phyloP scores from a whole-genome alignment of 164 flowering plant species.

The Vitis rupestris region DNA sequence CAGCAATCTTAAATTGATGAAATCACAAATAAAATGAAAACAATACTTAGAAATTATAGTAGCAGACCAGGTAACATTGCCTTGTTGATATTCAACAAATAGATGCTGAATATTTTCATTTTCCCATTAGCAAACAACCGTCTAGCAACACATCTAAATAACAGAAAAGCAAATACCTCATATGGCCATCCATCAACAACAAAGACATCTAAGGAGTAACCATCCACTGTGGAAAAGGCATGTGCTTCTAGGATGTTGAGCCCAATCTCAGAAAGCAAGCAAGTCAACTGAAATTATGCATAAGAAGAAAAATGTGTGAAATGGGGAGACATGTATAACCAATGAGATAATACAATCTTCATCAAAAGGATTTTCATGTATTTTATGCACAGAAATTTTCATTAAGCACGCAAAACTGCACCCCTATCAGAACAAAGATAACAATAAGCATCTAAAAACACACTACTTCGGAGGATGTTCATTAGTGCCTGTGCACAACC shows the following conservation, averaged over 20 bases:
- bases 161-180: conserved; percentile 30
- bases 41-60: not conserved
- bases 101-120: not conserved
- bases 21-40: too few relatives aligned
- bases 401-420: too few relatives aligned
- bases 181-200: conserved; percentile 60
- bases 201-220: conserved; percentile 53
- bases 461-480: too few relatives aligned
- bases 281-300: conserved; percentile 35
- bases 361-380: too few relatives aligned
- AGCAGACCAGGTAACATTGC: not conserved
- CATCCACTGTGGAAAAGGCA: conserved; percentile 54
- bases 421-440: too few relatives aligned
- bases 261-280: conserved; percentile 48
- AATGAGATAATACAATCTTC: not conserved
- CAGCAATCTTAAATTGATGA: not conserved
- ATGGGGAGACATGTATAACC: not conserved
- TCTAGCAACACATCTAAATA: not conserved
- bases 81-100: not conserved
- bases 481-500: too few relatives aligned
- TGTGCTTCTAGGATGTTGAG: conserved; percentile 57
- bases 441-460: too few relatives aligned
- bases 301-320: not conserved
- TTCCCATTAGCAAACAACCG: not conserved
- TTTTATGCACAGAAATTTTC: too few relatives aligned